These are phyloP conservation scores for Avicennia marina DNA, from an alignment of 257 asterid species.

Conservation along the genomic window DNA sequence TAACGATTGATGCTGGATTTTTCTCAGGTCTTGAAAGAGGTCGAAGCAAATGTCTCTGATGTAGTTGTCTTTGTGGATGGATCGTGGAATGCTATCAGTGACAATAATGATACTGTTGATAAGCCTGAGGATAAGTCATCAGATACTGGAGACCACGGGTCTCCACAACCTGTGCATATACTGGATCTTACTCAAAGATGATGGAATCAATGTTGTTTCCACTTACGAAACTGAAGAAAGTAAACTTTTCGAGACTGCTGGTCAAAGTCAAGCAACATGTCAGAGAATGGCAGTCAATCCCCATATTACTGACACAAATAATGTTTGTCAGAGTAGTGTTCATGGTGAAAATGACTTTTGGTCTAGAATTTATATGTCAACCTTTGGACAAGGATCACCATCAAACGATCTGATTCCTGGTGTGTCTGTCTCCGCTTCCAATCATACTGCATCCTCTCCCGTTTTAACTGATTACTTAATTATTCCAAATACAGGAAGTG, in stretches of 20 bases:
- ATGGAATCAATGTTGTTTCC: conserved; percentile 18
- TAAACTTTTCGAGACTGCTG: conserved; percentile 20
- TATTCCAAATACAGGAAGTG: conserved; percentile 14
- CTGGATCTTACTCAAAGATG: conserved; percentile 55
- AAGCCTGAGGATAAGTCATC: conserved; percentile 30
- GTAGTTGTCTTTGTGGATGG: conserved; percentile 68
- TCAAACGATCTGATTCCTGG: conserved; percentile 19
- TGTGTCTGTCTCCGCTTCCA: conserved; percentile 16
- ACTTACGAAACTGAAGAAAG: conserved; percentile 32
- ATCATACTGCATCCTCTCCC: conserved; percentile 18
- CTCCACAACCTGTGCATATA: conserved; percentile 27
- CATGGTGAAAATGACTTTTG: conserved; percentile 33
- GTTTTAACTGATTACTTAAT: conserved; percentile 20
- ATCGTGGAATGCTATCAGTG: conserved; percentile 64
- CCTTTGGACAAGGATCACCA: no score
- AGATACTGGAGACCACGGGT: conserved; percentile 20
- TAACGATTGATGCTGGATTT: conserved; percentile 10
- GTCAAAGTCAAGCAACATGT: conserved; percentile 18
- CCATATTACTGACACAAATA: conserved; percentile 8
- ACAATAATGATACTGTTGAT: conserved; percentile 37
- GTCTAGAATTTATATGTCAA: conserved; percentile 45
- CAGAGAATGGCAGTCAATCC: no score
- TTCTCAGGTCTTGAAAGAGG: conserved; percentile 70
- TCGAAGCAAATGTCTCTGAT: conserved; percentile 43
- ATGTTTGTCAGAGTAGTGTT: conserved; percentile 19